Evolutionary conservation across 495 filamentous ascomycete species (phyloP).

Genomic region (Neurospora cerealis): DNA sequence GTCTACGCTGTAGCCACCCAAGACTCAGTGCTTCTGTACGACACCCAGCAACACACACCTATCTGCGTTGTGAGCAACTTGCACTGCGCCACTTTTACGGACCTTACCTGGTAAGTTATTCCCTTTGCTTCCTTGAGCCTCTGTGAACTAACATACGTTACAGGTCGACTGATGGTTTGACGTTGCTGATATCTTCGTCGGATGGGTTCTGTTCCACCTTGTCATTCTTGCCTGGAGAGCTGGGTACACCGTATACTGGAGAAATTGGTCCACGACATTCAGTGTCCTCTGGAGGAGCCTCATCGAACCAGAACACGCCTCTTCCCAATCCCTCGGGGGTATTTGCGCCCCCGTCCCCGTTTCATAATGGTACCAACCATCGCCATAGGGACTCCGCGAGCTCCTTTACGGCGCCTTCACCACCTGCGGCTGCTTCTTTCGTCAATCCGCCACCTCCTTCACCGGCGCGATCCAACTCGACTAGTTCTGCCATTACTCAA

Average conservation of each 20-base stretch:
- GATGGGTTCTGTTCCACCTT: constrained; percentile 95
- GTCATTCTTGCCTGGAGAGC: constrained; percentile 71
- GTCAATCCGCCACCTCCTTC: constrained; percentile 53
- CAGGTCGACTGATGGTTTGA: constrained; percentile 89
- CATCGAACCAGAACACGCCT: constrained; percentile 52
- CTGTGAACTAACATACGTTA: constrained; percentile 17
- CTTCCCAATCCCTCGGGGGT: constrained; percentile 52
- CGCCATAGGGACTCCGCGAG: constrained; percentile 40
- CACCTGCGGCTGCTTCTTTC: constrained; percentile 38
- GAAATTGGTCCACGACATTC: constrained; percentile 43
- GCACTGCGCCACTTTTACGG: constrained; percentile 95
- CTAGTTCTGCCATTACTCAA: constrained; percentile 69
- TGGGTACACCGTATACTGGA: constrained; percentile 77
- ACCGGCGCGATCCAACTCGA: constrained; percentile 74
- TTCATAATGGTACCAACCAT: constrained; percentile 30
- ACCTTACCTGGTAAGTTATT: constrained; percentile 74
- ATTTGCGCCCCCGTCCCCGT: constrained; percentile 49
- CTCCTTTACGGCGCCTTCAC: constrained; percentile 47
- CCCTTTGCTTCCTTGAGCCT: not conserved
- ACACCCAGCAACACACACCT: constrained; percentile 92
- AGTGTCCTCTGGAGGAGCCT: constrained; percentile 22
- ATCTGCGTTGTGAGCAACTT: constrained; percentile 91
- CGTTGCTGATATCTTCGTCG: constrained; percentile 89
- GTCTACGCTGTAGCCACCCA: constrained; percentile 97
- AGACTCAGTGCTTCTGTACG: constrained; percentile 91